Conservation (phyloP, 2,329 filamentous ascomycete genomes). For the Daldinia sp. region DNA sequence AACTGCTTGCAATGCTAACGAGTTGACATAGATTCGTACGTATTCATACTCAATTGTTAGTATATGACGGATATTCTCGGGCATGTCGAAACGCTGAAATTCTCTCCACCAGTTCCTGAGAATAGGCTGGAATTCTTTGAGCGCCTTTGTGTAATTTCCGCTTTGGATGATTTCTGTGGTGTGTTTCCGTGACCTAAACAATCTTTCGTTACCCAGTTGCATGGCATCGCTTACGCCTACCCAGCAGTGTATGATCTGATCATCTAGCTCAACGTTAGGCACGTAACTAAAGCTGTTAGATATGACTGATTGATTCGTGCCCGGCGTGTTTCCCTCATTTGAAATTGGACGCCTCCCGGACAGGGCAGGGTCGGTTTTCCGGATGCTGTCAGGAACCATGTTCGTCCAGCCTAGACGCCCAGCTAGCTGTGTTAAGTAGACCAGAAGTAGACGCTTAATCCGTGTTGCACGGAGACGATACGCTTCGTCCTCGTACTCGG, state of each 20-base stretch:
- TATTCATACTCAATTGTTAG: slow-evolving; percentile 96
- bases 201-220: slow-evolving; percentile 87
- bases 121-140: slow-evolving; percentile 84
- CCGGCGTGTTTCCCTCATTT: slow-evolving; percentile 69
- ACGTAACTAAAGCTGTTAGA: slow-evolving; percentile 74
- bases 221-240: slow-evolving; percentile 92
- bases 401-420: slow-evolving; percentile 92
- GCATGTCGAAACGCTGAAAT: slow-evolving; percentile 81
- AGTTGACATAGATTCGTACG: slow-evolving; percentile 94
- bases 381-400: slow-evolving; percentile 82
- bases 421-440: slow-evolving; percentile 94
- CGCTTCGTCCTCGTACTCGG: slow-evolving; percentile 78
- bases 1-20: slow-evolving; percentile 91
- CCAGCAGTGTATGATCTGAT: slow-evolving; percentile 88
- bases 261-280: slow-evolving; percentile 74
- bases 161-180: slow-evolving; percentile 90
- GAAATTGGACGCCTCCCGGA: slow-evolving; percentile 63
- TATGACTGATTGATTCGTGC: slow-evolving; percentile 67
- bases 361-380: slow-evolving; percentile 69
- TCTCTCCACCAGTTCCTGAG: slow-evolving; percentile 83
- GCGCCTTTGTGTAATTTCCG: slow-evolving; percentile 82
- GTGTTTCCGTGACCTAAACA: slow-evolving; percentile 88
- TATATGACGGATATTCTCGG: slow-evolving; percentile 77
- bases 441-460: slow-evolving; percentile 86
- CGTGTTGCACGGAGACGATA: slow-evolving; percentile 83